Evolutionary conservation across 2,329 filamentous ascomycete genomes (phyloP).

Genomic region (Cordyceps militaris): DNA sequence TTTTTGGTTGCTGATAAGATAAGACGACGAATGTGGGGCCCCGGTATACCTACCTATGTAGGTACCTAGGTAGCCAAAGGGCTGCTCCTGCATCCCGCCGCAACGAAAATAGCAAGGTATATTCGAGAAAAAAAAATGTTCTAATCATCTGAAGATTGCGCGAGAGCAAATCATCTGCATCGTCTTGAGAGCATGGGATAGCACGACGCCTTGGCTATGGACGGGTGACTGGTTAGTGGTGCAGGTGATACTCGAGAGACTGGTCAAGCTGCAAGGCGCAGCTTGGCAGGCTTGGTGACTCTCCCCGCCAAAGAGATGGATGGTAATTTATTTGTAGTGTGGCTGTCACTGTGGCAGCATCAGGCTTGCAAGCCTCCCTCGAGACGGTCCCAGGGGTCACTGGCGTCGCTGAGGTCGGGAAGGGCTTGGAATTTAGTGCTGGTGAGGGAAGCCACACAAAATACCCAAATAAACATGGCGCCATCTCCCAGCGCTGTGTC

Average conservation of each 20-base stretch:
- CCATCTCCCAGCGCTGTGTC: neutral
- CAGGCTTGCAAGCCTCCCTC: no score
- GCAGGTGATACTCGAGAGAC: neutral
- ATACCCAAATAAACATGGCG: neutral
- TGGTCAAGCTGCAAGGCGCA: neutral
- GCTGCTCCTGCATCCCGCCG: no score
- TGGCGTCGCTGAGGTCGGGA: neutral
- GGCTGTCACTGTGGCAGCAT: neutral
- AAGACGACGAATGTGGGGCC: no score
- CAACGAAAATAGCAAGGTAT: no score
- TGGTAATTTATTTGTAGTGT: no score
- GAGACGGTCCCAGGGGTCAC: neutral
- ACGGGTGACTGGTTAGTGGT: neutral
- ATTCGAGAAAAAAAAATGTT: neutral
- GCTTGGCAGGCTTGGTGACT: neutral
- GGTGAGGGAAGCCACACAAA: neutral
- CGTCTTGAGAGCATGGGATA: neutral
- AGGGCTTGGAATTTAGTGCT: neutral
- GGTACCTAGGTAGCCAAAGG: no score
- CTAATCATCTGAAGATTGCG: neutral
- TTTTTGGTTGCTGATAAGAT: conserved; percentile 13
- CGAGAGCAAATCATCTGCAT: neutral
- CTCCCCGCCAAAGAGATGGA: neutral
- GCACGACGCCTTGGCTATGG: neutral
- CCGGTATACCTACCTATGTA: no score